These are phyloP conservation scores for Phenoliferia sp. DNA, from an alignment of 1,284 basidiomycete genomes.

Conservation along the genomic window DNA sequence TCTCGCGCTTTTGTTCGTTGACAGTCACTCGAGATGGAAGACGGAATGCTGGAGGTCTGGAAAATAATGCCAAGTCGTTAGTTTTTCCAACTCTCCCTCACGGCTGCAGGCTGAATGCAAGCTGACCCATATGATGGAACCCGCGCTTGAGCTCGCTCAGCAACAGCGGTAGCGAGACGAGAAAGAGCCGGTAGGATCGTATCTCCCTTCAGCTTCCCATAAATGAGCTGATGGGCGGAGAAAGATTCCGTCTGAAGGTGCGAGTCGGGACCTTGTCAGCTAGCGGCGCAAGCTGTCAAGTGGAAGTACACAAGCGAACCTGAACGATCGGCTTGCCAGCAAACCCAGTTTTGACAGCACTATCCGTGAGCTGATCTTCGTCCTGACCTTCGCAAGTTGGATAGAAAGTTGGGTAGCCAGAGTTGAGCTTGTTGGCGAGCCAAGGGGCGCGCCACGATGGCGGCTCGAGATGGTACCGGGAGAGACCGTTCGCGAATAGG, in stretches of 20 bases:
- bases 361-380: conserved; percentile 74
- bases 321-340: conserved; percentile 56
- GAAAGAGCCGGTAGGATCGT: conserved; percentile 64
- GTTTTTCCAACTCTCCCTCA: conserved; percentile 47
- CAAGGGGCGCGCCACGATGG: conserved; percentile 30
- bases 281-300: not conserved
- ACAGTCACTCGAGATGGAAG: conserved; percentile 83
- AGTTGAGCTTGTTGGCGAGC: conserved; percentile 2
- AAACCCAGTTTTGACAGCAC: conserved; percentile 75
- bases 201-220: conserved; percentile 46
- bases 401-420: conserved; percentile 80
- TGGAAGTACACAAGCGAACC: conserved; percentile 48
- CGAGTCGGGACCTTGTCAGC: not conserved
- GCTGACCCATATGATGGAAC: conserved; percentile 42
- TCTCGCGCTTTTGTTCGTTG: conserved; percentile 78
- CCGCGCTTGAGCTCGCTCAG: conserved; percentile 51
- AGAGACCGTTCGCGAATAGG: conserved; percentile 24
- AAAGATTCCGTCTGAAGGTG: conserved; percentile 52
- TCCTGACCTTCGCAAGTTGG: conserved; percentile 76
- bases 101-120: not conserved
- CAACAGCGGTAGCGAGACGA: conserved; percentile 72
- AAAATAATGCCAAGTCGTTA: not conserved
- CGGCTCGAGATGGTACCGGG: conserved; percentile 21
- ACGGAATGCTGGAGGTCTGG: conserved; percentile 55
- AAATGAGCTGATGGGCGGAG: conserved; percentile 53